Base-by-base conservation (phyloP, 345 rosid genomes). In the Gossypium ekmanianum region DNA sequence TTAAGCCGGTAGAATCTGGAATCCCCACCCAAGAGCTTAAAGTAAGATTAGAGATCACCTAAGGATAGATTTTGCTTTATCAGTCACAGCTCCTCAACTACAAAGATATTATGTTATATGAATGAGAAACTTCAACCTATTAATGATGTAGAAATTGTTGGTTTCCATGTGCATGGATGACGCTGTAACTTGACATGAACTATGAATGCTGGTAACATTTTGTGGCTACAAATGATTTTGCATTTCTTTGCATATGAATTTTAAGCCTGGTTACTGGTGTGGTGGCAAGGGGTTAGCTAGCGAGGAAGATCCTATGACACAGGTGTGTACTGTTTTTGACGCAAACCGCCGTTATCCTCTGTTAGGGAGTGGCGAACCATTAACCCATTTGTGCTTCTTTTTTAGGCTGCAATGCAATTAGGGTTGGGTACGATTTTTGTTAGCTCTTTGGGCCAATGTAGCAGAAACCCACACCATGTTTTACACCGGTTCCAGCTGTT, bases 111-210 rank as follows among this genome's bases (percentile, higher is more conserved):
- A 5, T 34, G 41, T 34, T 34, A 34, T 5, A 34, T 34, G 41
- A 34, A 34, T 34, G 41, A 34, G 41, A 34, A 2, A 14, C 68
- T 3, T 41, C 29, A 27, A 20, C 2, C 27, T 43, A 65, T 5
- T 68, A 48, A n/a, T 26, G 77, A 39, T 64, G 45, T 13, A 59
- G 24, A 76, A 65, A 41, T 47, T 11, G 45, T 67, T 55, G 61
- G 71, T 43, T 47, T 74, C 69, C 76, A 74, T 78, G 84, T 78
- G 84, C 71, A 20, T 41, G 76, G 79, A 76, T 78, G 81, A 78
- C 65, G 77, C 12, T 29, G 20, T 22, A 39, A 51, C 52, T 73
- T 68, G 65, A 74, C 71, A 66, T 34, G 8, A 17, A 52, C 29
- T 24, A 50, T 64, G 20, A 83, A 59, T 77, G 75, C 18, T 27